Conservation (phyloP, 306 rosid genomes). For the Medicago ruthenica region DNA sequence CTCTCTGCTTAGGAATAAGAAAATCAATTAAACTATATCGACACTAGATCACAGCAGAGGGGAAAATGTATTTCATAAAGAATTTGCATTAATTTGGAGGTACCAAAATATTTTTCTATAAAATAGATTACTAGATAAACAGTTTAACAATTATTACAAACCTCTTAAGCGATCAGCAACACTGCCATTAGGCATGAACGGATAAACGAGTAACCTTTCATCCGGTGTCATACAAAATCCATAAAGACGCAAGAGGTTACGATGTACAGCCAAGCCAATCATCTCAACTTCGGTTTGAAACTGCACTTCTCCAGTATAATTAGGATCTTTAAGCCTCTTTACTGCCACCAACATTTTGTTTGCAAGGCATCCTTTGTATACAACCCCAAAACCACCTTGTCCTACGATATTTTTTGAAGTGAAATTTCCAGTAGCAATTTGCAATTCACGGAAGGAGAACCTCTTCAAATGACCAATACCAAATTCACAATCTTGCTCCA, state of each 20-base stretch:
- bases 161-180: constrained; percentile 98
- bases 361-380: constrained; percentile 90
- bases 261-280: constrained; percentile 97
- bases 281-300: constrained; percentile 98
- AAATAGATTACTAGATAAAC: no score
- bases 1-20: constrained; percentile 58
- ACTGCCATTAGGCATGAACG: constrained; percentile 93
- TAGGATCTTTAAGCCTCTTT: constrained; percentile 94
- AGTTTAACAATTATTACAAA: constrained; percentile 43
- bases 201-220: constrained; percentile 94
- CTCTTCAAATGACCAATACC: constrained; percentile 86
- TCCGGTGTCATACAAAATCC: constrained; percentile 89
- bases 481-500: constrained; percentile 89
- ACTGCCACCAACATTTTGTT: constrained; percentile 85
- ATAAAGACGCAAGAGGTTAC: constrained; percentile 82
- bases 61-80: not conserved
- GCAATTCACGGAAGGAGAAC: constrained; percentile 89
- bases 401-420: constrained; percentile 77
- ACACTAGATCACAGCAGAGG: not conserved
- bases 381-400: constrained; percentile 97
- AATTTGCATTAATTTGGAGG: no score
- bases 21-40: constrained; percentile 17
- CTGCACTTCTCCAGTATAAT: constrained; percentile 95
- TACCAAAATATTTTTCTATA: no score
- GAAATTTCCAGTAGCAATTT: constrained; percentile 83